These are phyloP conservation scores for Colletotrichum eremochloae DNA, from an alignment of 2,329 filamentous ascomycete genomes.

Conservation along the genomic window DNA sequence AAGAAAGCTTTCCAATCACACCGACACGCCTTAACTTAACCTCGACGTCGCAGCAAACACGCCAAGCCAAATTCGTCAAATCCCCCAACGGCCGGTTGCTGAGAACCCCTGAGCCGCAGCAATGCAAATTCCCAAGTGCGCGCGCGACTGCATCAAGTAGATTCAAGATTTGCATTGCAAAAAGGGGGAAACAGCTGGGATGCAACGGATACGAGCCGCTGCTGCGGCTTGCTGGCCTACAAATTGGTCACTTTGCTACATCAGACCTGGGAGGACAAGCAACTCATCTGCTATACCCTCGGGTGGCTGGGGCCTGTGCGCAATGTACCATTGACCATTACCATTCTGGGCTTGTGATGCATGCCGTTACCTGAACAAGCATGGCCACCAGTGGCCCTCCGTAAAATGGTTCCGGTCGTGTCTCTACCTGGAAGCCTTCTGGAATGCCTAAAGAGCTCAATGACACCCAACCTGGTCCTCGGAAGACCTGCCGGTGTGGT, in stretches of 20 bases:
- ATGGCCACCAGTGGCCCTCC: neutral
- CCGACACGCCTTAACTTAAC: neutral
- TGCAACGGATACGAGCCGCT: neutral
- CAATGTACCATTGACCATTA: neutral
- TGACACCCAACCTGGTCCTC: neutral
- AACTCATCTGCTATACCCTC: neutral
- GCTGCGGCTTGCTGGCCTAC: neutral
- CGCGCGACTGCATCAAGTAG: slow-evolving; percentile 1
- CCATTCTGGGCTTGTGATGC: neutral
- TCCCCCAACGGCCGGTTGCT: neutral
- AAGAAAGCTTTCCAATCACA: neutral
- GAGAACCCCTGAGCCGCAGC: neutral
- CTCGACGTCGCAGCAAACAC: neutral
- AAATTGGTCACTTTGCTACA: neutral
- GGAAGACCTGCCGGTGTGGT: neutral
- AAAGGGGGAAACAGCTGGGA: neutral
- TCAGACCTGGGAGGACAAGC: neutral
- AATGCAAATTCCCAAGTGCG: neutral
- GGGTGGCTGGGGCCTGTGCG: neutral
- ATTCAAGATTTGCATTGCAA: neutral
- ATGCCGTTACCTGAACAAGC: slow-evolving; percentile 9
- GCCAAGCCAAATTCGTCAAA: slow-evolving; percentile 9
- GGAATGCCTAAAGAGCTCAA: neutral
- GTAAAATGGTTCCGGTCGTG: slow-evolving; percentile 2
- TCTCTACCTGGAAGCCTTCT: slow-evolving; percentile 13